phyloP scores from a whole-genome alignment of 352 stramenopile genomes.

The Plasmopara muralis region DNA sequence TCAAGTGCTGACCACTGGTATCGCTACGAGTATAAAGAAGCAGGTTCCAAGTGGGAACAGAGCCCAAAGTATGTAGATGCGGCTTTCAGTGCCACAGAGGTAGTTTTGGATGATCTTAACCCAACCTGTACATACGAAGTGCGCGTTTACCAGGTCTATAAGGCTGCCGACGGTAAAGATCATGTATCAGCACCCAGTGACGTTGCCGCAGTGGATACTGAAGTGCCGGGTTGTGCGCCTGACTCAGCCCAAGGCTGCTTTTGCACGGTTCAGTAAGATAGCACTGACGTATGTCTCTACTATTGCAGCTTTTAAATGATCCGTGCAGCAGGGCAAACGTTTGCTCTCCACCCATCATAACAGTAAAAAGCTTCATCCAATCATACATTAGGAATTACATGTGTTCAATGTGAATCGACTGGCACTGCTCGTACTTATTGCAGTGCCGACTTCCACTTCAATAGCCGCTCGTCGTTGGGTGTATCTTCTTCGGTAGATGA shows the following conservation, averaged over 20 bases:
- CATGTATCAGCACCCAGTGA: constrained; percentile 56
- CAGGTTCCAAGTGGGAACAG: constrained; percentile 35
- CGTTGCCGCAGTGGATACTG: constrained; percentile 77
- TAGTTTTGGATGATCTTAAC: constrained; percentile 81
- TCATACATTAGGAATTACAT: too few relatives aligned
- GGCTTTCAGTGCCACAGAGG: constrained; percentile 29
- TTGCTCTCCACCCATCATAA: too few relatives aligned
- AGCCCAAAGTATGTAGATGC: constrained; percentile 35
- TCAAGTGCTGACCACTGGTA: constrained; percentile 29
- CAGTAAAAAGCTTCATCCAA: too few relatives aligned
- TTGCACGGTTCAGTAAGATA: constrained; percentile 46
- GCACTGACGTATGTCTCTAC: not conserved
- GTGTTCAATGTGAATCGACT: too few relatives aligned
- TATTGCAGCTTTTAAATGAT: not conserved
- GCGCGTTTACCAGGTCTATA: constrained; percentile 58
- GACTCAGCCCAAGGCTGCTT: constrained; percentile 35
- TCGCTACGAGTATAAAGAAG: constrained; percentile 72
- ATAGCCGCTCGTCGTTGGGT: constrained; percentile 21
- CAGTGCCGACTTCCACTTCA: constrained; percentile 26
- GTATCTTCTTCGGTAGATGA: constrained; percentile 10
- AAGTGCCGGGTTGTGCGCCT: constrained; percentile 75
- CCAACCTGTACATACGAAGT: constrained; percentile 85
- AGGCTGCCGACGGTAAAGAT: constrained; percentile 29
- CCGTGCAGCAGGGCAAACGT: too few relatives aligned
- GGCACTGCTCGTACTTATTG: constrained; percentile 10